Percentiles rank a stretch among this genome's conserved stretches.
Conservation (phyloP, 2,329 filamentous ascomycete genomes). For the Pseudohalonectria lignicola region DNA sequence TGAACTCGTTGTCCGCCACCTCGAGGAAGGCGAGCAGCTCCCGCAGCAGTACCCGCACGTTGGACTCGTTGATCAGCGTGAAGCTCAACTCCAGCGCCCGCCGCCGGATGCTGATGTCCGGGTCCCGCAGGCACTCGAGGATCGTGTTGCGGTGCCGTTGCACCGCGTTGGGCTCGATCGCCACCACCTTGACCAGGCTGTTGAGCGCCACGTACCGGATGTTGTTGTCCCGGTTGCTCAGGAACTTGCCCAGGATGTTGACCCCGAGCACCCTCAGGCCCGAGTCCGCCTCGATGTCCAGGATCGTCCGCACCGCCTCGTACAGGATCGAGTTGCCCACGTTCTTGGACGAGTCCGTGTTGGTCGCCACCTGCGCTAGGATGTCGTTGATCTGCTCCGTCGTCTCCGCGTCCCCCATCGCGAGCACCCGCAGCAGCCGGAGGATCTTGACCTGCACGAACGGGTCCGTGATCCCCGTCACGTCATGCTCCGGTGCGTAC, state of each 20-base stretch:
- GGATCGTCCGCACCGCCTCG: constrained; percentile 90
- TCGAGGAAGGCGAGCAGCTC: constrained; percentile 93
- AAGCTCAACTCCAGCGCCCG: constrained; percentile 96
- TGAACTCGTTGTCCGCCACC: constrained; percentile 96
- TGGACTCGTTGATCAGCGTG: constrained; percentile 93
- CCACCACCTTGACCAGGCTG: constrained; percentile 94
- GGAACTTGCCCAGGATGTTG: constrained; percentile 91
- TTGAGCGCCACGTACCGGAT: constrained; percentile 97
- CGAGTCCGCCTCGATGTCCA: constrained; percentile 96
- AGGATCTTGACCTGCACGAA: constrained; percentile 97
- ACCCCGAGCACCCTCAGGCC: constrained; percentile 89
- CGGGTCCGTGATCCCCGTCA: constrained; percentile 94
- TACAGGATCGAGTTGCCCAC: constrained; percentile 98
- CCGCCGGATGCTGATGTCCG: constrained; percentile 93
- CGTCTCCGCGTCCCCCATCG: constrained; percentile 72
- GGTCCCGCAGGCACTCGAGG: constrained; percentile 87
- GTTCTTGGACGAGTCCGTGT: constrained; percentile 96
- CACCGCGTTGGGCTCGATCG: constrained; percentile 94
- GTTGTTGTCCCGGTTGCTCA: constrained; percentile 98
- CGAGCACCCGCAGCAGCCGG: constrained; percentile 73
- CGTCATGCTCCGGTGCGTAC: constrained; percentile 95
- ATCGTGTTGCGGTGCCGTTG: constrained; percentile 97
- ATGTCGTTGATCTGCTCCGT: constrained; percentile 99
- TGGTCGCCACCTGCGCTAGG: constrained; percentile 90
- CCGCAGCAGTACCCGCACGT: constrained; percentile 85